Base-by-base conservation (phyloP, 768 basidiomycete genomes). In the Pisolithus marmoratus region DNA sequence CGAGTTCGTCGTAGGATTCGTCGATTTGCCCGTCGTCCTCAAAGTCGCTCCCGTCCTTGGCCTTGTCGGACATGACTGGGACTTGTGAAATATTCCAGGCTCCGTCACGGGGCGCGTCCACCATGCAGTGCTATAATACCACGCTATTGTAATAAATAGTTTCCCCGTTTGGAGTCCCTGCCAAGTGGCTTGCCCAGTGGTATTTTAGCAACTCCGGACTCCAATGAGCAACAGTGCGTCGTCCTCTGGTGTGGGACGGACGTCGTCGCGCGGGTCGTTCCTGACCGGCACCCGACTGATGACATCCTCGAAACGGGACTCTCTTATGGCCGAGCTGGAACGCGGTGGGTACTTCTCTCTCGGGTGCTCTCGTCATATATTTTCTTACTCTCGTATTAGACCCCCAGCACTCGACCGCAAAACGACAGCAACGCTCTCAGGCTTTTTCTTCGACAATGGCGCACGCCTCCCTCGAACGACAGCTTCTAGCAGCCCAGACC, bases 391-490 rank as follows among this genome's bases (percentile, higher is more conserved):
- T 5, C 36, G 23, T 54, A 19, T 1, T 15, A 87, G 84, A 87
- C 60, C 81, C 83, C 2, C 81, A 85, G 41, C 73, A 80, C 36
- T 83, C 82, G 2, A 74, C 80, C 0, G 77, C 85, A 12, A 88
- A 85, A 64, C 78, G 85, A 11, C 83, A 82, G 45, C 83, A 84
- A 56, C 79, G 82, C n/a, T 53, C 68, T 2, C 81, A 83, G 56
- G 76, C 79, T 0, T 82, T 90, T 58, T 74, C 79, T 0, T 79
- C 84, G 0, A 76, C 80, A 48, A 73, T 87, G 58, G 69, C 81
- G 2, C 80, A 83, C 56, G 77, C 85, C 3, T 71, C 78, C 1
- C 72, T 90, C 17, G 86, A 90, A 59, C 71, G 88, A n/a, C 81
- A 84, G 55, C 74, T 90, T 1, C 68, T 81, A 8, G 71, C 82